A percentile compares a stretch with the other conserved stretches of the same genome.
Conservation (phyloP, 1,139 yeast genomes). For the Saccharomyces pastorianus region DNA sequence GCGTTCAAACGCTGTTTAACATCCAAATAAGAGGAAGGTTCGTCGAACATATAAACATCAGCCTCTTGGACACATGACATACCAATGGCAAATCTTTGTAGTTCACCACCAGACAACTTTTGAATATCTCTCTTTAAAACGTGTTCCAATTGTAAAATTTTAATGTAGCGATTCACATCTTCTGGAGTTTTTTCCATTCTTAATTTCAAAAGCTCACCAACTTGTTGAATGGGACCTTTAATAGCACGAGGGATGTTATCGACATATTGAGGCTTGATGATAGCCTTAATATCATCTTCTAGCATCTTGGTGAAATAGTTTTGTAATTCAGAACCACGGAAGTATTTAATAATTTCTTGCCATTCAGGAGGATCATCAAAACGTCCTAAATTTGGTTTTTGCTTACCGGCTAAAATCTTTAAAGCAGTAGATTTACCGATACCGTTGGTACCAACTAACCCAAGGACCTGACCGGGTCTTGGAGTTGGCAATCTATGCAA, state of each 20-base stretch:
- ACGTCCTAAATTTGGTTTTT: constrained; percentile 90
- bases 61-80: constrained; percentile 94
- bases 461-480: constrained; percentile 96
- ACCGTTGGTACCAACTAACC: constrained; percentile 98
- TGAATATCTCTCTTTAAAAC: constrained; percentile 79
- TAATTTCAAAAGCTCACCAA: constrained; percentile 71
- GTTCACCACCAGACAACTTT: constrained; percentile 93
- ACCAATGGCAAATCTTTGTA: constrained; percentile 96
- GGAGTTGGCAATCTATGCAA: constrained; percentile 96
- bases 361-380: constrained; percentile 96
- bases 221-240: constrained; percentile 81
- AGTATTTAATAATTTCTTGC: constrained; percentile 83
- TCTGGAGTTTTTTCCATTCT: constrained; percentile 60
- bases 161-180: constrained; percentile 53
- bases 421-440: constrained; percentile 98
- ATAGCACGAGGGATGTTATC: constrained; percentile 95
- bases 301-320: constrained; percentile 88
- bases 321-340: constrained; percentile 95
- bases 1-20: constrained; percentile 98
- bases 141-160: constrained; percentile 61
- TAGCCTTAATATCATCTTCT: constrained; percentile 89
- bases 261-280: constrained; percentile 95
- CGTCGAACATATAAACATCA: constrained; percentile 97
- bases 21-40: constrained; percentile 95
- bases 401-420: constrained; percentile 95